Evolutionary conservation across 208 protist species (phyloP).

Genomic region (Trypanosoma boissoni): DNA sequence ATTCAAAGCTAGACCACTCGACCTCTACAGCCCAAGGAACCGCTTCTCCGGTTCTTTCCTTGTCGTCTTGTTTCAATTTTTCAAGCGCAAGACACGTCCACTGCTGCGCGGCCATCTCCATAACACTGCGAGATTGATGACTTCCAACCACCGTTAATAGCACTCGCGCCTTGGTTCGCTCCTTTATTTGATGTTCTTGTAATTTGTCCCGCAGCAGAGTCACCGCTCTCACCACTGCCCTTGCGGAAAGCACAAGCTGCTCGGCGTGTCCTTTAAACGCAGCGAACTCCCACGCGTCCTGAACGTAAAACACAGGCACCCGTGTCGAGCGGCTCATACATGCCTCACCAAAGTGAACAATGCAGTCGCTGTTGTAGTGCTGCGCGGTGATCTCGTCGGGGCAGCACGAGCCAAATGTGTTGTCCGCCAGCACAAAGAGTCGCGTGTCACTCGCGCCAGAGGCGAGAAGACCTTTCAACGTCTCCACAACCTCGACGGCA

Average conservation of each 20-base stretch:
- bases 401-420: conserved; percentile 91
- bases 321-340: conserved; percentile 84
- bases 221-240: conserved; percentile 27
- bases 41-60: not conserved
- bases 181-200: not conserved
- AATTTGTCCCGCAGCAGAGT: conserved; percentile 1
- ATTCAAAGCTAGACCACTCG: conserved; percentile 31
- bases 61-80: too few relatives aligned
- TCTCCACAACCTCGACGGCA: conserved; percentile 49
- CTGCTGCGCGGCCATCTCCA: conserved; percentile 6
- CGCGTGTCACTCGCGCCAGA: conserved; percentile 31
- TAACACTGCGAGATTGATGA: conserved; percentile 19
- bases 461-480: conserved; percentile 41
- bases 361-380: conserved; percentile 79
- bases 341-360: conserved; percentile 90
- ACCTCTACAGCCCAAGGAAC: conserved; percentile 7
- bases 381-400: conserved; percentile 89
- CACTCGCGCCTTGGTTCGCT: not conserved
- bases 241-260: conserved; percentile 19
- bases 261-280: conserved; percentile 4
- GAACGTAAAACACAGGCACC: conserved; percentile 79
- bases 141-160: conserved; percentile 31
- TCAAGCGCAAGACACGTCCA: conserved; percentile 6
- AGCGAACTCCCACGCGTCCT: conserved; percentile 44
- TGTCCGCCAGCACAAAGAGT: conserved; percentile 87